phyloP scores from a whole-genome alignment of 2,329 filamentous ascomycete species.

The Fusarium sp. region DNA sequence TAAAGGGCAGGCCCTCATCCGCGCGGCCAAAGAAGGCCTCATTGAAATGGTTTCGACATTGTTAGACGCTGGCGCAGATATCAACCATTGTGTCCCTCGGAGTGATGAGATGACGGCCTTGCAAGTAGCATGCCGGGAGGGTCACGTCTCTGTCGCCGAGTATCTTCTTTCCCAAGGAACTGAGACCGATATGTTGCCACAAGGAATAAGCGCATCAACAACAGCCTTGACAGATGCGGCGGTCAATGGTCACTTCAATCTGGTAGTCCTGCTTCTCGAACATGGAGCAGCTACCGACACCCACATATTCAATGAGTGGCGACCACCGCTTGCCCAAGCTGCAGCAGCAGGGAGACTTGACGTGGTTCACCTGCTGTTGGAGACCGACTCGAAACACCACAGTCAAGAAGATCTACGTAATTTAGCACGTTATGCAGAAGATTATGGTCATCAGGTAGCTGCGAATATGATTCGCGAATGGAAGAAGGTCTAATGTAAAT shows the following conservation, averaged over 20 bases:
- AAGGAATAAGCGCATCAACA: neutral
- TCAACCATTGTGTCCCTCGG: neutral
- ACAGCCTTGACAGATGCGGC: conserved; percentile 7
- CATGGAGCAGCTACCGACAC: neutral
- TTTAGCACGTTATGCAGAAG: neutral
- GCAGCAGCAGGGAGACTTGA: neutral
- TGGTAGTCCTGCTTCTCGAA: neutral
- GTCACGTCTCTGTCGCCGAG: neutral
- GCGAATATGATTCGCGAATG: neutral
- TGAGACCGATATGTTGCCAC: neutral
- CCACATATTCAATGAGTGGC: too few species aligned
- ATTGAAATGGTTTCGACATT: neutral
- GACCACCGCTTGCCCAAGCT: neutral
- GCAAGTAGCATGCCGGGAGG: neutral
- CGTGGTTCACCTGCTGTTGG: conserved; percentile 2
- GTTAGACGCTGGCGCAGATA: conserved; percentile 4
- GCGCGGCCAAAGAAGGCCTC: neutral
- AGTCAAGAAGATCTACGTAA: neutral
- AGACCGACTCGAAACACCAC: neutral
- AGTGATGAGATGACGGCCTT: neutral
- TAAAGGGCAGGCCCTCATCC: neutral
- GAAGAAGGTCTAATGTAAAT: neutral
- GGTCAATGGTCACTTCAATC: neutral
- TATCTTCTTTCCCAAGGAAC: neutral
- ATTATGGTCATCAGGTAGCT: neutral